A percentile compares a stretch with the other conserved stretches of the same genome.
phyloP scores from a whole-genome alignment of 2,329 filamentous ascomycete genomes.

The Aspergillus niger region DNA sequence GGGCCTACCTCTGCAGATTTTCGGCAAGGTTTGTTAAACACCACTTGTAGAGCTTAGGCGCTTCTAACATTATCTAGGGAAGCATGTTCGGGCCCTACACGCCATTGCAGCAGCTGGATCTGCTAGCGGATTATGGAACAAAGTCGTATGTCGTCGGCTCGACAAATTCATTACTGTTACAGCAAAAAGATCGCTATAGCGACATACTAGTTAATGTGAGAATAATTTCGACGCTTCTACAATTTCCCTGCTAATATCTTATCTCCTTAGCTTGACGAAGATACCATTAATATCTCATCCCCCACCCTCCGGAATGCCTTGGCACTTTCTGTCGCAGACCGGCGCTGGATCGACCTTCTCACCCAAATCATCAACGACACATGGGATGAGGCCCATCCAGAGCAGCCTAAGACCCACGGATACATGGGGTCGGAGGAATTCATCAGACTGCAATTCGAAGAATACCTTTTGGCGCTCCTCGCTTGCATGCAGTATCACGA shows the following conservation, averaged over 20 bases:
- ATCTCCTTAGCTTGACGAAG: constrained; percentile 69
- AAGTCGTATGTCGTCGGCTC: constrained; percentile 98
- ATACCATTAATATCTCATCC: constrained; percentile 80
- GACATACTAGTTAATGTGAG: constrained; percentile 85
- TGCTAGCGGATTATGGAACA: constrained; percentile 88
- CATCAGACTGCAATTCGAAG: constrained; percentile 94
- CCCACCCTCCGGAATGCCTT: constrained; percentile 74
- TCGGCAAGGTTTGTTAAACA: constrained; percentile 69
- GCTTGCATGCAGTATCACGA: constrained; percentile 88
- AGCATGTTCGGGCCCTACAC: constrained; percentile 97
- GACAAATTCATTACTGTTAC: constrained; percentile 89
- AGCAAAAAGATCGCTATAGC: constrained; percentile 93
- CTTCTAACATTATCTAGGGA: constrained; percentile 59
- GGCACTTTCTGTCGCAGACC: constrained; percentile 78
- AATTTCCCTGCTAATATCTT: neutral
- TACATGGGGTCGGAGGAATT: constrained; percentile 97
- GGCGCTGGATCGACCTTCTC: constrained; percentile 94
- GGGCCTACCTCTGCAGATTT: constrained; percentile 91
- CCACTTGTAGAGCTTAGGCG: constrained; percentile 55
- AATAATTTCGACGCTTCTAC: neutral
- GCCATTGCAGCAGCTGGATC: constrained; percentile 89
- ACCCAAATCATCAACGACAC: constrained; percentile 93
- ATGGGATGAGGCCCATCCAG: constrained; percentile 90
- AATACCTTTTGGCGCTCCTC: constrained; percentile 87
- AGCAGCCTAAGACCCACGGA: constrained; percentile 87